A percentile compares a stretch with the other conserved stretches of the same genome.
Evolutionary conservation across 495 filamentous ascomycete species (phyloP).

Genomic region (Neurospora sp.): DNA sequence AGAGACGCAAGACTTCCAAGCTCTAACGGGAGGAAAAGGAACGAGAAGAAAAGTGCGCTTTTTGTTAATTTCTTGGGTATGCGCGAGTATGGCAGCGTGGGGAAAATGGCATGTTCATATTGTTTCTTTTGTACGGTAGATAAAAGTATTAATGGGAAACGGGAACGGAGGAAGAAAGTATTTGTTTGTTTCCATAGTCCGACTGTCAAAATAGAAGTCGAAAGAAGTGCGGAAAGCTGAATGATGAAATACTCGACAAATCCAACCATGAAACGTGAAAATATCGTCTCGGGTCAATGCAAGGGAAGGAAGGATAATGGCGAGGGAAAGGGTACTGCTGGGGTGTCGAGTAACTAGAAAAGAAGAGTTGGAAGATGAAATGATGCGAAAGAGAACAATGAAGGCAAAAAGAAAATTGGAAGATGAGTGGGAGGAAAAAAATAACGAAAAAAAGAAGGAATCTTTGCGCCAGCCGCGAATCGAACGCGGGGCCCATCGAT

Average conservation of each 20-base stretch:
- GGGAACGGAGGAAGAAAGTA: background rate
- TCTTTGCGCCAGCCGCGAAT: slow-evolving; percentile 36
- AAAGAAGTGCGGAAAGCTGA: background rate
- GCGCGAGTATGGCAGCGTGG: background rate
- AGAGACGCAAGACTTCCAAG: slow-evolving; percentile 21
- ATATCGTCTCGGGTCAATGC: background rate
- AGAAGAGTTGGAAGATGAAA: background rate
- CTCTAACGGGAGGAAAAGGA: slow-evolving; percentile 13
- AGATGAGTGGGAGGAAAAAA: background rate
- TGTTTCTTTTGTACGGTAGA: background rate
- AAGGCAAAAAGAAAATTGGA: background rate
- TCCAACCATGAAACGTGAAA: background rate
- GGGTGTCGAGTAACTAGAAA: background rate
- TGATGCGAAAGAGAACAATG: background rate
- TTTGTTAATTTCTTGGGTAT: background rate
- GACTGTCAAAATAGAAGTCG: background rate
- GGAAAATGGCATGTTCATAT: background rate
- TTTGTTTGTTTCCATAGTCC: background rate
- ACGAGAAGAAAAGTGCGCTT: background rate
- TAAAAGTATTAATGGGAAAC: background rate
- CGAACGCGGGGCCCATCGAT: slow-evolving; percentile 45
- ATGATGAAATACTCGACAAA: background rate
- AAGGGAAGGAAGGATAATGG: background rate
- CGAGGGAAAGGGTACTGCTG: background rate
- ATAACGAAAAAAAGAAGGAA: background rate